Evolutionary conservation across 1,284 basidiomycete species (phyloP).

Genomic region (Phylloporus sp.): DNA sequence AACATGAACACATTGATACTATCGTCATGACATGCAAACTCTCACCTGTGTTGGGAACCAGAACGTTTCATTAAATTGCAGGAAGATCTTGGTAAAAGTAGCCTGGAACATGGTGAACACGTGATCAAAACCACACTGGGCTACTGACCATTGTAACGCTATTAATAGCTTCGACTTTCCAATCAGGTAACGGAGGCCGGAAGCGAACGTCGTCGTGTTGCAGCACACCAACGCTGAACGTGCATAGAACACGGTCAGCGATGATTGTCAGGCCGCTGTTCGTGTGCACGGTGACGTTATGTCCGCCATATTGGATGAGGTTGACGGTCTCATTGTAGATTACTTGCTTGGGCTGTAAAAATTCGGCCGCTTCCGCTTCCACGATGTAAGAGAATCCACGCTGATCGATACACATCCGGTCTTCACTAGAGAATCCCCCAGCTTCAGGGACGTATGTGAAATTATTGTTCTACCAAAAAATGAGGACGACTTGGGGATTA

Average conservation of each 20-base stretch:
- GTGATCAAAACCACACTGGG: background rate
- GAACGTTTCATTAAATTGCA: too few relatives aligned
- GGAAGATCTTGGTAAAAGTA: slow-evolving; percentile 74
- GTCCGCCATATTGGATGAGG: slow-evolving; percentile 48
- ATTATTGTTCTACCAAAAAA: slow-evolving; percentile 56
- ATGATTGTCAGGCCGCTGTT: too few relatives aligned
- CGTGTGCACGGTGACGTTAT: too few relatives aligned
- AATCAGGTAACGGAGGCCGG: too few relatives aligned
- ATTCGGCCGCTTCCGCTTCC: too few relatives aligned
- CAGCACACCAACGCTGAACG: too few relatives aligned
- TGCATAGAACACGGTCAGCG: too few relatives aligned
- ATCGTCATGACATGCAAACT: background rate
- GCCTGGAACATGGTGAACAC: slow-evolving; percentile 36
- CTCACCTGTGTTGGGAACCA: slow-evolving; percentile 66
- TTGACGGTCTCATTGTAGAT: slow-evolving; percentile 57
- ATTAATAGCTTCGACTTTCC: too few relatives aligned
- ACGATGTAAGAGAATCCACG: too few relatives aligned
- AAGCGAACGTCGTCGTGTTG: too few relatives aligned
- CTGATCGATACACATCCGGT: slow-evolving; percentile 60
- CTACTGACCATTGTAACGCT: slow-evolving; percentile 63
- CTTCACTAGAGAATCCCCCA: slow-evolving; percentile 63
- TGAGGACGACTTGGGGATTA: slow-evolving; percentile 13
- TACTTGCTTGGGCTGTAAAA: slow-evolving; percentile 49
- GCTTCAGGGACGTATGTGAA: slow-evolving; percentile 60
- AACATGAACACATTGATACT: background rate